These are phyloP conservation scores for Pneumocystis canis DNA, from an alignment of 1,139 yeast species.

Conservation along the genomic window DNA sequence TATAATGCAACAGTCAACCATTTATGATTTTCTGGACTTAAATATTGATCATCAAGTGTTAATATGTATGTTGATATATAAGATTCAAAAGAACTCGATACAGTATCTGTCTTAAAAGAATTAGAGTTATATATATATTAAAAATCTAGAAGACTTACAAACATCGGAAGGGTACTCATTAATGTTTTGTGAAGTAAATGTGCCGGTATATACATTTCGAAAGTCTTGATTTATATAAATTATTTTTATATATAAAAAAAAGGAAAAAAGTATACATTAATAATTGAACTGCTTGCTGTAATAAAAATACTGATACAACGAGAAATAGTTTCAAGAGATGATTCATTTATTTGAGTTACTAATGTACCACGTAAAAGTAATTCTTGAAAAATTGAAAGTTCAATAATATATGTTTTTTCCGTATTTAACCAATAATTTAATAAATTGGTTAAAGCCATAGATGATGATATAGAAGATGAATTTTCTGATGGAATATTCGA, in stretches of 20 bases:
- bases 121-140: neutral
- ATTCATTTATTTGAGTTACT: neutral
- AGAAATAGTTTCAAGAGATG: neutral
- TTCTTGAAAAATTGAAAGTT: neutral
- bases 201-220: neutral
- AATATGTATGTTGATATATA: neutral
- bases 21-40: neutral
- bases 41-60: neutral
- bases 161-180: neutral
- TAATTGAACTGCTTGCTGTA: neutral
- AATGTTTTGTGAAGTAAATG: neutral
- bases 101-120: neutral
- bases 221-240: neutral
- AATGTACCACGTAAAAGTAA: neutral
- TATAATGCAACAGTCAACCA: neutral
- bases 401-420: neutral
- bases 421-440: neutral
- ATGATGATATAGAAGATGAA: neutral
- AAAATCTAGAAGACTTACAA: neutral
- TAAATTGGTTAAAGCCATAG: neutral
- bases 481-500: neutral
- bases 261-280: neutral
- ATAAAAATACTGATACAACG: neutral
- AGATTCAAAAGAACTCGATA: neutral
- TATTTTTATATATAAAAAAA: neutral